These are phyloP conservation scores for Fagopyrum tataricum DNA, from an alignment of 148 eudicot species.

Conservation along the genomic window DNA sequence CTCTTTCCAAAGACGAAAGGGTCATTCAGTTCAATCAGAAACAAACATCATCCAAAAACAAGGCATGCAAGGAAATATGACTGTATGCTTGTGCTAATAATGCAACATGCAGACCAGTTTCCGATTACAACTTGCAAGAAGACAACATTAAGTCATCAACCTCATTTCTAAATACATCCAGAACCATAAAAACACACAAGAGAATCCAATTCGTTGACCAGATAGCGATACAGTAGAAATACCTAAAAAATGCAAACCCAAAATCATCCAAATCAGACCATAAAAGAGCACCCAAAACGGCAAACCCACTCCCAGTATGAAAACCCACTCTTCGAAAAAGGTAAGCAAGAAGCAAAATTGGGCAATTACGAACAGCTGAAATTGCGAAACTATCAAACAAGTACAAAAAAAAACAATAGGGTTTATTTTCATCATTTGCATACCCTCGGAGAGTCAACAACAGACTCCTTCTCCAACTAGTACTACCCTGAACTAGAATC, in stretches of 20 bases:
- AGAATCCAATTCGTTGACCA: background rate
- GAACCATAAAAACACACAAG: background rate
- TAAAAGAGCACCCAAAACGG: background rate
- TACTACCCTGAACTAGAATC: background rate
- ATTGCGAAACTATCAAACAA: background rate
- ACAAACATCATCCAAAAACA: slow-evolving; percentile 3
- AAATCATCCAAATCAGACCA: background rate
- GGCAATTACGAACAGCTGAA: background rate
- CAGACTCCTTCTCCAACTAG: background rate
- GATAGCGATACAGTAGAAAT: background rate
- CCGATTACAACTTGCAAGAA: background rate
- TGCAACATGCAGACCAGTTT: slow-evolving; percentile 9
- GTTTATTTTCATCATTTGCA: background rate
- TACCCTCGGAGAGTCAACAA: slow-evolving; percentile 10
- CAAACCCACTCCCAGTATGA: slow-evolving; percentile 5
- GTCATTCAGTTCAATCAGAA: background rate
- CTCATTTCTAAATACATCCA: background rate
- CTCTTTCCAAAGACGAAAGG: background rate
- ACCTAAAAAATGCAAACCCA: background rate
- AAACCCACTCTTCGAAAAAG: background rate
- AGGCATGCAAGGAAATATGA: background rate
- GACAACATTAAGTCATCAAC: background rate
- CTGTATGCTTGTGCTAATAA: background rate
- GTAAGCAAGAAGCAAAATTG: background rate
- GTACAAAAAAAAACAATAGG: background rate